These are phyloP conservation scores for Hyphodiscus sp. DNA, from an alignment of 2,329 filamentous ascomycete species.

Conservation along the genomic window DNA sequence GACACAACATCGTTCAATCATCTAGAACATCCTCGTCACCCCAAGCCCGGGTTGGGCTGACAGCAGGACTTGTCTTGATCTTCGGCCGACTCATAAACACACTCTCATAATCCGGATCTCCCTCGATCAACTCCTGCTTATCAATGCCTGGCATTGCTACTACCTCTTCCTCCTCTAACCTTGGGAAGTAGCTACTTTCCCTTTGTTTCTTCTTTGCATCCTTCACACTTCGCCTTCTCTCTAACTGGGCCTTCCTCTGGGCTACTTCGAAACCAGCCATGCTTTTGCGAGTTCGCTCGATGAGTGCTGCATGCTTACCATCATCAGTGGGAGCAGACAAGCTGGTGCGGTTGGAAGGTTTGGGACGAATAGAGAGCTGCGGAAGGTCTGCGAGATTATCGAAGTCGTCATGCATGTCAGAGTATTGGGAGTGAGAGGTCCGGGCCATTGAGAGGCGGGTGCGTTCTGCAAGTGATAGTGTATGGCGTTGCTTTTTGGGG, in stretches of 20 bases:
- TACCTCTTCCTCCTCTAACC: slow-evolving; percentile 39
- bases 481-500: slow-evolving; percentile 49
- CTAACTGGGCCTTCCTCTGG: slow-evolving; percentile 53
- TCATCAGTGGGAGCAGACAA: slow-evolving; percentile 11
- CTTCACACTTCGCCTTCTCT: slow-evolving; percentile 42
- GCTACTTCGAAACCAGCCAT: slow-evolving; percentile 58
- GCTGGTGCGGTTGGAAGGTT: slow-evolving; percentile 9
- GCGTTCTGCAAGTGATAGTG: slow-evolving; percentile 65
- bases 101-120: slow-evolving; percentile 63
- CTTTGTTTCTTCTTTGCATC: slow-evolving; percentile 38
- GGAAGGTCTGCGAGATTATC: slow-evolving; percentile 25
- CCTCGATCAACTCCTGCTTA: slow-evolving; percentile 45
- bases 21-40: slow-evolving; percentile 3
- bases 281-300: slow-evolving; percentile 51
- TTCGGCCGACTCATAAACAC: slow-evolving; percentile 82
- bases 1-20: neutral
- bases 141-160: slow-evolving; percentile 22
- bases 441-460: slow-evolving; percentile 76
- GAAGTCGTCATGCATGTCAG: slow-evolving; percentile 26
- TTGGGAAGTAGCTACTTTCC: slow-evolving; percentile 41
- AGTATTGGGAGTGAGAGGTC: slow-evolving; percentile 36
- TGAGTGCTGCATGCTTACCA: slow-evolving; percentile 32
- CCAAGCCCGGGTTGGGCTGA: slow-evolving; percentile 21
- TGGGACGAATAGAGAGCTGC: slow-evolving; percentile 19
- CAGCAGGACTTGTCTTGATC: slow-evolving; percentile 64